Conservation (phyloP, 2,329 filamentous ascomycete genomes). For the Arthrobotrys megalospora region DNA sequence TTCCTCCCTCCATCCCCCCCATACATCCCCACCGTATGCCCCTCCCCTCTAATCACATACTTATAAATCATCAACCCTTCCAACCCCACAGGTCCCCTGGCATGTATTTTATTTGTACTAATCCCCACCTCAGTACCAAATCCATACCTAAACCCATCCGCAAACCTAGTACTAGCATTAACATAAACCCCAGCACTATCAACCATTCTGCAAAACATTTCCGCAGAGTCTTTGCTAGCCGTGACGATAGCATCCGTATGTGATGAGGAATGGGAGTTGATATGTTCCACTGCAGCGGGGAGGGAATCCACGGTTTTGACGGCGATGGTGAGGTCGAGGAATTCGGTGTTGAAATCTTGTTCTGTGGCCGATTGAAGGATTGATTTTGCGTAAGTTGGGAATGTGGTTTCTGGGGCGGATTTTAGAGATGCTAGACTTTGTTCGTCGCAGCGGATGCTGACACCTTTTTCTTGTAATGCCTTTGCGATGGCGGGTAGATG, state of each 20-base stretch:
- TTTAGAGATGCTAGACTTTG: slow-evolving; percentile 77
- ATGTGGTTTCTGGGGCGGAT: slow-evolving; percentile 67
- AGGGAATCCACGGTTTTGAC: slow-evolving; percentile 82
- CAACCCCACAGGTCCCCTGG: slow-evolving; percentile 89
- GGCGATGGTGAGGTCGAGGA: slow-evolving; percentile 85
- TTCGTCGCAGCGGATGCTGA: slow-evolving; percentile 84
- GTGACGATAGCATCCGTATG: slow-evolving; percentile 96
- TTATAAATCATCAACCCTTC: slow-evolving; percentile 98
- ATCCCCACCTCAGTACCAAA: slow-evolving; percentile 99
- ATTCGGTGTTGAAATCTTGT: slow-evolving; percentile 87
- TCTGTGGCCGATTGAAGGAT: slow-evolving; percentile 77
- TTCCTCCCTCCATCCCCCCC: slow-evolving; percentile 45
- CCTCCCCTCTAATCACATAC: slow-evolving; percentile 87
- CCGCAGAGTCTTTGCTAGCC: slow-evolving; percentile 76
- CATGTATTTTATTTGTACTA: slow-evolving; percentile 98
- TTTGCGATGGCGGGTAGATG: slow-evolving; percentile 80
- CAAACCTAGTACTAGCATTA: slow-evolving; percentile 95
- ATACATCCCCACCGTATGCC: slow-evolving; percentile 72
- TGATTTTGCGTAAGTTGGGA: slow-evolving; percentile 65
- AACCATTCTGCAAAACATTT: slow-evolving; percentile 85
- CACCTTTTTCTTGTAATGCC: slow-evolving; percentile 81
- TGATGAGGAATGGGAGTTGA: slow-evolving; percentile 86
- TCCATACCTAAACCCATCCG: slow-evolving; percentile 95
- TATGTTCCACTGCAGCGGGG: slow-evolving; percentile 83
- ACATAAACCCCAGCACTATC: slow-evolving; percentile 96